Evolutionary conservation across 148 eudicot species (phyloP).

Genomic region (Camellia sinensis): DNA sequence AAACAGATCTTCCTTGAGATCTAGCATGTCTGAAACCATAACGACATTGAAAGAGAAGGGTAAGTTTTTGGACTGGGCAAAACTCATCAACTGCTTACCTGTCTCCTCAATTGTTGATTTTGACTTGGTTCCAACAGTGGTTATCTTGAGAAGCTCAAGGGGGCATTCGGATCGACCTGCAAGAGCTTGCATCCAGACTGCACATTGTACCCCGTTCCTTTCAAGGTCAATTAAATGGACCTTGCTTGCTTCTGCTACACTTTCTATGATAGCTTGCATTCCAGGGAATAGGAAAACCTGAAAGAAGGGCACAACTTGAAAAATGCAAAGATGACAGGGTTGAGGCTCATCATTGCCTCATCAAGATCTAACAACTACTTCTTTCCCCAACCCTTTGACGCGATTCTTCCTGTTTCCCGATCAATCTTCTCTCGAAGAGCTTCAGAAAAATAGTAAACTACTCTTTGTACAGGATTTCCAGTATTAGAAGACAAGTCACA

Average conservation of each 20-base stretch:
- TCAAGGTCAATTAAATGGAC: conserved; percentile 31
- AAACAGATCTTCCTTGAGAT: conserved; percentile 15
- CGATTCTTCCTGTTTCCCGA: conserved; percentile 18
- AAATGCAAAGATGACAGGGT: conserved; percentile 5
- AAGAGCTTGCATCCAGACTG: conserved; percentile 30
- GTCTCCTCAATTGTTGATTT: conserved; percentile 21
- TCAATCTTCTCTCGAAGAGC: conserved; percentile 30
- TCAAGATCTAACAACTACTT: conserved; percentile 6
- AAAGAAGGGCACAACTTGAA: conserved; percentile 17
- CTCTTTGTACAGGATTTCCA: conserved; percentile 25
- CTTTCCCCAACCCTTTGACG: not conserved
- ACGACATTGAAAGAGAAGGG: conserved; percentile 23
- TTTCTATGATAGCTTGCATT: conserved; percentile 29
- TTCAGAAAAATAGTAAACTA: conserved; percentile 24
- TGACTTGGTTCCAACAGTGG: conserved; percentile 27
- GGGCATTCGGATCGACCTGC: conserved; percentile 11
- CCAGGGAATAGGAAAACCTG: conserved; percentile 18
- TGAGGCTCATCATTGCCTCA: conserved; percentile 12
- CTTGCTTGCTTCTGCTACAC: conserved; percentile 16
- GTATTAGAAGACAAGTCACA: conserved; percentile 13
- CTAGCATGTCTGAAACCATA: conserved; percentile 23
- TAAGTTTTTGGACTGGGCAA: conserved; percentile 21
- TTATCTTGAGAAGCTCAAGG: conserved; percentile 30
- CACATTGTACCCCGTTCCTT: conserved; percentile 22
- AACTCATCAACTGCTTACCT: conserved; percentile 15